These are phyloP conservation scores for Ceratobasidium sp. DNA, from an alignment of 1,284 basidiomycete species.

Conservation along the genomic window DNA sequence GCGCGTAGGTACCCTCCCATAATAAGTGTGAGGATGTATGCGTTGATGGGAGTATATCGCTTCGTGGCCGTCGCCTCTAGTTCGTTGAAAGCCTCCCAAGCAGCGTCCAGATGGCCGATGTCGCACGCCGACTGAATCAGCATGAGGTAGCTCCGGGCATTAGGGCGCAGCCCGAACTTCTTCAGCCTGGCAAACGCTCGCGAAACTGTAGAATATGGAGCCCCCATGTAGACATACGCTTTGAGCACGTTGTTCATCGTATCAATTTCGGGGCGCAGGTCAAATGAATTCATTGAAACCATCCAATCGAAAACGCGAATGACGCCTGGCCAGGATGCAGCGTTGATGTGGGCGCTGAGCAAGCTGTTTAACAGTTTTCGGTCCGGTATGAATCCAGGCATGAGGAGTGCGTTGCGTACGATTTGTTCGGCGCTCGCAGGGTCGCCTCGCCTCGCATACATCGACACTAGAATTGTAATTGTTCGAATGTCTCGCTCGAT, in stretches of 20 bases:
- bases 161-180: slow-evolving; percentile 67
- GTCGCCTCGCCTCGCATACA: slow-evolving; percentile 77
- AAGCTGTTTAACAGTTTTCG: slow-evolving; percentile 75
- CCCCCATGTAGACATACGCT: slow-evolving; percentile 84
- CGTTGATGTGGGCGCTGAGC: slow-evolving; percentile 88
- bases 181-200: slow-evolving; percentile 74
- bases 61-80: slow-evolving; percentile 64
- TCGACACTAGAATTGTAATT: slow-evolving; percentile 79
- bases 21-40: slow-evolving; percentile 84
- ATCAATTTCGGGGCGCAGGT: slow-evolving; percentile 52
- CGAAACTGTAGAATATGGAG: slow-evolving; percentile 79
- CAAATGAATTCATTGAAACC: slow-evolving; percentile 46
- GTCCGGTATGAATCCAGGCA: slow-evolving; percentile 74
- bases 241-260: slow-evolving; percentile 86
- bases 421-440: slow-evolving; percentile 75
- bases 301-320: slow-evolving; percentile 75
- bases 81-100: slow-evolving; percentile 76
- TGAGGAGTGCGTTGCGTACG: slow-evolving; percentile 71
- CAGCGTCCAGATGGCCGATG: slow-evolving; percentile 74
- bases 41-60: slow-evolving; percentile 50
- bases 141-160: slow-evolving; percentile 78
- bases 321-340: slow-evolving; percentile 83
- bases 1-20: slow-evolving; percentile 82
- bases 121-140: slow-evolving; percentile 90
- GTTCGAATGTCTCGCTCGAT: slow-evolving; percentile 67